Base-by-base conservation (phyloP, 345 rosid genomes). In the Eucalyptus pumila region DNA sequence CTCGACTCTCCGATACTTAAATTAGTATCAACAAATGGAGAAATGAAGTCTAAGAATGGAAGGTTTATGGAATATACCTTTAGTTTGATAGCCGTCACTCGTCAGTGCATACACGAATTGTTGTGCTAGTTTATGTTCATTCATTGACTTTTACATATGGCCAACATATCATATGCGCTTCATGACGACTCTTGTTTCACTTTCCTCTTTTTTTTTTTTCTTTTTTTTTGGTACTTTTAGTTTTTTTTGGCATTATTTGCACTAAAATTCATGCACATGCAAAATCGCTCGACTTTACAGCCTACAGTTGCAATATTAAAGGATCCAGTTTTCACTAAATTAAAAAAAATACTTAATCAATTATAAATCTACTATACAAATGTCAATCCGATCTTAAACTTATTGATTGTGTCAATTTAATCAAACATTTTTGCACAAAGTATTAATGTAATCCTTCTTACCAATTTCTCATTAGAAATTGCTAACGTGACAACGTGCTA, bases 331-430 rank as follows among this genome's bases (percentile, higher is more conserved):
- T 67, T 67, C 2, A n/a, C 40, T 67, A 2, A 8, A 67, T 8
- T 32, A 15, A 15, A 5, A 8, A 14, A 67, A n/a, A 15, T 4
- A 67, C 19, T 9, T 34, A 67, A 72, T 72, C 26, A 19, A 1
- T 34, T 19, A 3, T 72, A 17, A 34, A 5, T 11, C 4, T 10
- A 30, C 0, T 11, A 0, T 62, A 27, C 4, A 30, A 30, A 62
- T 62, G 8, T 6, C 34, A 62, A 62, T 62, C 0, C 0, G 0
- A 13, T 3, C 4, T 5, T 72, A 1, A 19, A 17, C 2, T 72
- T 9, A 0, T 72, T 0, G 11, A 72, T 1, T 69, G 16, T 34
- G 0, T 1, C 8, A 72, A 34, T 72, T 72, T 17, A 9, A 5
- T 34, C 7, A 3, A 34, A 72, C 2, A 19, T 2, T 2, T 72